Percentiles rank a stretch among this genome's conserved stretches.
Evolutionary conservation across 805 yeast genomes (phyloP).

Genomic region (Helenozyma rhizophorensis): DNA sequence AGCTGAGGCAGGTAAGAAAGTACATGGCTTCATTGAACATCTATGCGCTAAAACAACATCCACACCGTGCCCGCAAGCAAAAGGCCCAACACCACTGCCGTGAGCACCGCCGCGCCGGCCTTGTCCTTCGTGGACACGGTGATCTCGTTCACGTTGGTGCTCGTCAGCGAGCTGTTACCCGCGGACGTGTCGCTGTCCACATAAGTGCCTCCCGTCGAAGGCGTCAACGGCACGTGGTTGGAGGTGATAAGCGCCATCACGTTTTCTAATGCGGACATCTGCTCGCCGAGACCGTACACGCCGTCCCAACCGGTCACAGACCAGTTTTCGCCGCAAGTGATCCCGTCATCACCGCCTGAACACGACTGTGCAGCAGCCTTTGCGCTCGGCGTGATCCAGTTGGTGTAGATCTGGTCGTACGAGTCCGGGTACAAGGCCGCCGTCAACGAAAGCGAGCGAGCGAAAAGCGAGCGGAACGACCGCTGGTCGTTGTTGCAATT

Average conservation of each 20-base stretch:
- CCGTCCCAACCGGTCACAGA: slow-evolving; percentile 56
- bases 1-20: no score
- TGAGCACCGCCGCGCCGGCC: slow-evolving; percentile 88
- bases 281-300: slow-evolving; percentile 71
- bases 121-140: slow-evolving; percentile 46
- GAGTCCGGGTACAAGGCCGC: slow-evolving; percentile 51
- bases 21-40: no score
- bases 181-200: slow-evolving; percentile 24
- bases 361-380: slow-evolving; percentile 67
- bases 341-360: slow-evolving; percentile 77
- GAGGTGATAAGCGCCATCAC: slow-evolving; percentile 25
- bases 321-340: slow-evolving; percentile 80
- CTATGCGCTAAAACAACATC: slow-evolving; percentile 55
- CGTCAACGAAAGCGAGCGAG: slow-evolving; percentile 60
- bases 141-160: slow-evolving; percentile 39
- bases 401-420: slow-evolving; percentile 30
- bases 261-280: slow-evolving; percentile 67
- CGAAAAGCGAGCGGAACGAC: slow-evolving; percentile 65
- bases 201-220: slow-evolving; percentile 13
- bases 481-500: slow-evolving; percentile 73
- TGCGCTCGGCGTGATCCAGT: slow-evolving; percentile 43
- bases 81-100: slow-evolving; percentile 63
- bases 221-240: slow-evolving; percentile 23
- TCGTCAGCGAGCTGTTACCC: slow-evolving; percentile 18
- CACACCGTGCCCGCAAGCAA: slow-evolving; percentile 68